Evolutionary conservation across 1,284 basidiomycete species (phyloP), one percentile per base, ranked within the genome.

Genomic region (Spongispora temasekensis): DNA sequence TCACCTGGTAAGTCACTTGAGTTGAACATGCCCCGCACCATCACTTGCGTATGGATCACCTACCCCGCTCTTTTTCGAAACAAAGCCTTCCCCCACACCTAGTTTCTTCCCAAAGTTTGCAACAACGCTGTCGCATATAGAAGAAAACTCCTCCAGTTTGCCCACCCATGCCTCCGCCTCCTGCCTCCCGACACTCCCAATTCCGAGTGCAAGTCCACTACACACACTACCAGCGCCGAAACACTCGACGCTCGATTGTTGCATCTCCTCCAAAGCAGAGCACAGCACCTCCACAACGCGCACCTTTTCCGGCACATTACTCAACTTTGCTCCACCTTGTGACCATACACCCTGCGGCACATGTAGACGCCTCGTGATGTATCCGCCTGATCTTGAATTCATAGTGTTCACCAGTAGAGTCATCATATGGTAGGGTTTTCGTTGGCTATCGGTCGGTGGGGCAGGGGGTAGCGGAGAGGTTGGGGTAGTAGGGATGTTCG

Each of bases 351-450:
- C 90, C 52, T 89, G 85, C 6, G 95, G 92, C 23, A 98, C 89
- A 75, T 95, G 96, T 62, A 99, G 78, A 46, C 89, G 85, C 28
- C 88, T 87, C 1, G 94, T 97, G 59, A 98, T 79, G 73, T 97
- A 97, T 15, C 91, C 93, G 13, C 96, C 96, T 2, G 89, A 85
- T 58, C 84, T 81, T n/a, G 87, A 86, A 30, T 84, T 85, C 85
- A 97, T 95, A 17, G 94, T 95, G 46, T 80, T 83, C 60, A 87
- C 83, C 25, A 97, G 77, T 32, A 94, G 83, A 56, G 83, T 82
- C 88, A 98, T 91, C 79, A 98, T 84, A 72, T 96, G 91, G 74
- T 97, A 97, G 7, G 95, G 94, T 64, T 94, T 90, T 59, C 91
- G 83, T 55, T 92, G 75, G n/a, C 88, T 79, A 66, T 94, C 90